A percentile compares a stretch with the other conserved stretches of the same genome.
Evolutionary conservation across 352 stramenopile species (phyloP).

Genomic region (Lagenidium giganteum): DNA sequence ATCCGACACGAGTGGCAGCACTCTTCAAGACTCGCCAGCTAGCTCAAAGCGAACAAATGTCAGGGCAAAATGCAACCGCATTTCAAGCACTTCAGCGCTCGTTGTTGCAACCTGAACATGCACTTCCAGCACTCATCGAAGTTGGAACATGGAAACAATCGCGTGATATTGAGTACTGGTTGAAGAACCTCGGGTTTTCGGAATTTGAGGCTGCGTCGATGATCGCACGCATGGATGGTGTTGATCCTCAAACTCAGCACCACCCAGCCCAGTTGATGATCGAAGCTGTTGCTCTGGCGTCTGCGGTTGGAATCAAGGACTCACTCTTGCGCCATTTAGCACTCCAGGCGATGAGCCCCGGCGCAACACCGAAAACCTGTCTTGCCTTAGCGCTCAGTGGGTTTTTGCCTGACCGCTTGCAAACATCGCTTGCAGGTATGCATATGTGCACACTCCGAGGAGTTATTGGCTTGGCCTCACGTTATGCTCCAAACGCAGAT

Average conservation of each 20-base stretch:
- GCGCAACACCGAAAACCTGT: neutral
- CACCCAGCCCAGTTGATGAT: constrained; percentile 10
- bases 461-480: neutral
- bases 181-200: constrained; percentile 16
- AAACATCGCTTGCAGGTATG: constrained; percentile 14
- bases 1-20: constrained; percentile 12
- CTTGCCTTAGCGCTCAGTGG: constrained; percentile 14
- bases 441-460: neutral
- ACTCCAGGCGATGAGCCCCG: neutral
- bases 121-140: constrained; percentile 8
- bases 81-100: constrained; percentile 13
- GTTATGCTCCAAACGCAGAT: constrained; percentile 5
- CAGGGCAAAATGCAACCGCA: neutral
- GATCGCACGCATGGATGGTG: constrained; percentile 6
- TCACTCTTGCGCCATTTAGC: no score
- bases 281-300: constrained; percentile 16
- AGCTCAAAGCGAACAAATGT: constrained; percentile 1
- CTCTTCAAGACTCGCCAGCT: constrained; percentile 12
- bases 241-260: constrained; percentile 1
- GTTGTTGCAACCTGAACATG: constrained; percentile 4
- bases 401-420: constrained; percentile 19
- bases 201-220: constrained; percentile 14
- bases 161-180: constrained; percentile 16
- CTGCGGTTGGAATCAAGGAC: neutral
- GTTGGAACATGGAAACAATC: constrained; percentile 24